Evolutionary conservation across 2,329 filamentous ascomycete genomes (phyloP), one percentile per base, ranked within the genome.

Genomic region (Chaetomiaceae sp.): DNA sequence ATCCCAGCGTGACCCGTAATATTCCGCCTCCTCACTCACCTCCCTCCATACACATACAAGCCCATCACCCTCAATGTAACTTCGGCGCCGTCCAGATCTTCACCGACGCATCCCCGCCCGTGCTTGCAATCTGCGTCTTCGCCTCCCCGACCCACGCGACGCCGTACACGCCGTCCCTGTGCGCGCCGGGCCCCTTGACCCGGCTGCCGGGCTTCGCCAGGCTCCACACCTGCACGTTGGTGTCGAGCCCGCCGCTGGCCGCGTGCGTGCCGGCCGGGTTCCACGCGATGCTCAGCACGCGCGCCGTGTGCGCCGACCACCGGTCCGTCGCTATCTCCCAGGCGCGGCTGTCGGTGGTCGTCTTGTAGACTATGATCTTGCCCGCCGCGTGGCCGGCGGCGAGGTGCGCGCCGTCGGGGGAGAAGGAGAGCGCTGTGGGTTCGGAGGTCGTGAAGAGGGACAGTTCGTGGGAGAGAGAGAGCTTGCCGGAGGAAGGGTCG

Each of bases 141-240:
- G 73, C 73, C 8, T 76, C 79, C 22, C 75, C 76, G 12, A 87
- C 74, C 72, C 91, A 98, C 11, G 77, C 77, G 14, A 97, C 84
- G 14, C 87, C 91, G 56, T 85, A 88, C 15, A 97, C 89, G 9
- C 93, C 93, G 61, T 97, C 93, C 69, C 96, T 96, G 70, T 98
- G 93, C 40, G 91, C 89, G 61, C 95, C 95, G 18, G 81, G 69
- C 12, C 82, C 84, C 71, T 93, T 91, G 56, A 94, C 78, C 56
- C 91, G 78, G 66, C 86, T 86, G 2, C 88, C 89, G 1, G 91
- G 91, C 62, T 88, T 86, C 32, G 71, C 74, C 46, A 96, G 67
- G 63, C 88, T 95, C 88, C 93, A 98, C 24, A 95, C 82, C 62
- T 88, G 90, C 17, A 98, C 78, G 60, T 95, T 89, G 0, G 91